A percentile compares a stretch with the other conserved stretches of the same genome.
phyloP scores from a whole-genome alignment of 768 basidiomycete species.

The Xerocomus spinulosus region DNA sequence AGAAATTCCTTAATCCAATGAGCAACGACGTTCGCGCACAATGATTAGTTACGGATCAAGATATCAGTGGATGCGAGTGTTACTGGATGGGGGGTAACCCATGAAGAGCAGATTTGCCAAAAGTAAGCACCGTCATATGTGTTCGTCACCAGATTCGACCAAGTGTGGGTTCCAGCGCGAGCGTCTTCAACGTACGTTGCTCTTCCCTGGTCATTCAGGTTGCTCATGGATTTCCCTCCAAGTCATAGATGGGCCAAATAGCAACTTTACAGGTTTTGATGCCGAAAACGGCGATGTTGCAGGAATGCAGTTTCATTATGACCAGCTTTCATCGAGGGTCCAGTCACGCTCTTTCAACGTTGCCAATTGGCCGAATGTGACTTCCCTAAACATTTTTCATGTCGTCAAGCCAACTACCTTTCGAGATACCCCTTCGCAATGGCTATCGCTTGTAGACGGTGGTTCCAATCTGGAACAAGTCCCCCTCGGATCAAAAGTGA shows the following conservation, averaged over 20 bases:
- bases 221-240: conserved; percentile 23
- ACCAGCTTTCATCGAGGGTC: conserved; percentile 41
- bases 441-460: conserved; percentile 68
- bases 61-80: no score
- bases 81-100: no score
- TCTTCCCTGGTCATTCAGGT: not conserved
- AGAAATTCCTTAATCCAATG: no score
- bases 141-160: conserved; percentile 71
- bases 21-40: no score
- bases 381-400: conserved; percentile 41
- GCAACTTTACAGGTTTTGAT: conserved; percentile 28
- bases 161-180: conserved; percentile 70
- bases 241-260: conserved; percentile 43
- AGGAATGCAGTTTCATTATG: conserved; percentile 45
- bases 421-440: conserved; percentile 46
- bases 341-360: conserved; percentile 54
- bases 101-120: no score
- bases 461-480: conserved; percentile 65
- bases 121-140: no score
- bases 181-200: conserved; percentile 53
- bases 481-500: conserved; percentile 63
- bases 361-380: conserved; percentile 62
- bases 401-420: conserved; percentile 47
- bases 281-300: conserved; percentile 7
- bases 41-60: no score